Conservation (phyloP, 169 alveolate species). For the Plasmodium vinckei region DNA sequence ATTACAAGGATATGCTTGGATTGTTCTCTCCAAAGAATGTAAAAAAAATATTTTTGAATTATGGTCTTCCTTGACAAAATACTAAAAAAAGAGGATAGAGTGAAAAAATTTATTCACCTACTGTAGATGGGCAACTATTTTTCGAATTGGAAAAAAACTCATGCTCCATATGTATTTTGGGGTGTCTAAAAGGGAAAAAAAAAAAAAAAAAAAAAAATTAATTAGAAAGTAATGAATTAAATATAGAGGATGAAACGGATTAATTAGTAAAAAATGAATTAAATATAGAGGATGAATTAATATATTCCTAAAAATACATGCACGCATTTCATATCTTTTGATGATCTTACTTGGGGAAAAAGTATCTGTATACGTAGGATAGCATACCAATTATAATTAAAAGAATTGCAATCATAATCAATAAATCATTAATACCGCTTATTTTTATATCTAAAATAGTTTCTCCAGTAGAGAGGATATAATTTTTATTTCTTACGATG, state of each 20-base stretch:
- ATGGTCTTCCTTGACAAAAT: neutral
- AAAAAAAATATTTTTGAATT: too few species aligned
- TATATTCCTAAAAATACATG: neutral
- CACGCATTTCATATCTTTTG: neutral
- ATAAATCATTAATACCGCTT: constrained; percentile 24
- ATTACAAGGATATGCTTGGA: too few species aligned
- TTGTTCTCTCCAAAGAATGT: too few species aligned
- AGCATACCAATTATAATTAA: constrained; percentile 7
- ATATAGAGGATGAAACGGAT: neutral
- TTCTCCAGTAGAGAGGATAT: constrained; percentile 28
- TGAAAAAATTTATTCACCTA: constrained; percentile 1
- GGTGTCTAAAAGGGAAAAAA: constrained; percentile 20
- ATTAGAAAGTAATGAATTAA: neutral
- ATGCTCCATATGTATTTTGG: constrained; percentile 46
- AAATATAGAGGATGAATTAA: neutral
- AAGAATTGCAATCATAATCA: constrained; percentile 10
- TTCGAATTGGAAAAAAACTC: constrained; percentile 37
- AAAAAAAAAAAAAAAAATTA: neutral
- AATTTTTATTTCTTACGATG: constrained; percentile 13
- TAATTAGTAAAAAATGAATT: neutral
- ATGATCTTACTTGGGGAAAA: constrained; percentile 13
- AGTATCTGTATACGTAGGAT: neutral
- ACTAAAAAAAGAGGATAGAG: neutral
- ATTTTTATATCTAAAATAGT: constrained; percentile 21
- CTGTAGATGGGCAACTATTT: constrained; percentile 51